phyloP scores from a whole-genome alignment of 106 monocot genomes.

The Dendrobium officinale region DNA sequence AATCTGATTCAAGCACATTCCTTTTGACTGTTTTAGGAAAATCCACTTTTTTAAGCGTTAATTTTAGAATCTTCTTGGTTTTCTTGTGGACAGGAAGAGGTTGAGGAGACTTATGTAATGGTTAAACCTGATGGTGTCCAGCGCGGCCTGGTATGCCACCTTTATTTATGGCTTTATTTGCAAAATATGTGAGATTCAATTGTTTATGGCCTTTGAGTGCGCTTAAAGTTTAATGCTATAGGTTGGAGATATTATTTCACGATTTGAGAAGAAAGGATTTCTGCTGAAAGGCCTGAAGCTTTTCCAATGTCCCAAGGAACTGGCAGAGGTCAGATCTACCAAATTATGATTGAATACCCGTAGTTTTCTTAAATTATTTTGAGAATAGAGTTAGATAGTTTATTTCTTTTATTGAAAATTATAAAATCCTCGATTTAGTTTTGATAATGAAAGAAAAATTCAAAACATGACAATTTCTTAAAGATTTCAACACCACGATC shows the following conservation, averaged over 20 bases:
- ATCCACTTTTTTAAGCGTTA: neutral
- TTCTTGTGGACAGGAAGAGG: slow-evolving; percentile 27
- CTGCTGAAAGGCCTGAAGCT: slow-evolving; percentile 91
- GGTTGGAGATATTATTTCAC: slow-evolving; percentile 96
- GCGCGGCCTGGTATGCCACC: slow-evolving; percentile 57
- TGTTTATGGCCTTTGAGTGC: neutral
- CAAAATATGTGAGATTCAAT: neutral
- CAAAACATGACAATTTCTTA: no score
- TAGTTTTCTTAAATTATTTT: neutral
- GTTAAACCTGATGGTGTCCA: slow-evolving; percentile 89
- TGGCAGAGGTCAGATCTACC: slow-evolving; percentile 71
- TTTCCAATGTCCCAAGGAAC: slow-evolving; percentile 81
- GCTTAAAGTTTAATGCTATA: slow-evolving; percentile 14
- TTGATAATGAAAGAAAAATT: no score
- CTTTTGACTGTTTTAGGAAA: neutral
- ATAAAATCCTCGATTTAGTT: no score
- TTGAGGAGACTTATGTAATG: slow-evolving; percentile 81
- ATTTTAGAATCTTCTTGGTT: neutral
- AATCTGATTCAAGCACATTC: neutral
- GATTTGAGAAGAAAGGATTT: slow-evolving; percentile 97
- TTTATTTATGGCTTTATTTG: neutral
- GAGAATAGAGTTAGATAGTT: neutral
- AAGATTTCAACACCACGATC: no score
- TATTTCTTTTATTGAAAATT: no score
- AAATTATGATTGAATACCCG: neutral